phyloP scores from a whole-genome alignment of 257 asterid genomes.

The Ilex aquifolium region DNA sequence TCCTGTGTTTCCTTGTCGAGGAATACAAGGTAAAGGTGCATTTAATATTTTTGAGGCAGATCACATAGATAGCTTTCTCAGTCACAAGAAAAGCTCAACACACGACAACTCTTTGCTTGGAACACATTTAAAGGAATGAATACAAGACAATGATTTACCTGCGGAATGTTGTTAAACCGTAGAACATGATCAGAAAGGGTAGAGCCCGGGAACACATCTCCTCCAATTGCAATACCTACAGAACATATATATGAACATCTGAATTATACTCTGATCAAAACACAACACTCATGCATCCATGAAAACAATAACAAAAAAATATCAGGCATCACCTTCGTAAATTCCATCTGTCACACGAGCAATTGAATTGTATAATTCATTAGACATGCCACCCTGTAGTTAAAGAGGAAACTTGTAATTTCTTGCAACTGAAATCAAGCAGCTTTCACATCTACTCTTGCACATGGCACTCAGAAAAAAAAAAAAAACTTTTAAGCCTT shows the following conservation, averaged over 20 bases:
- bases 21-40: background rate
- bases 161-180: constrained; percentile 96
- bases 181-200: constrained; percentile 98
- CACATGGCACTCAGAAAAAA: constrained; percentile 1
- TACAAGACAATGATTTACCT: constrained; percentile 38
- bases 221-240: constrained; percentile 97
- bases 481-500: background rate
- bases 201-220: constrained; percentile 99
- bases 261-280: constrained; percentile 7
- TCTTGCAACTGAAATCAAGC: constrained; percentile 5
- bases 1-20: no score
- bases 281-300: background rate
- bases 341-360: constrained; percentile 98
- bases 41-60: background rate
- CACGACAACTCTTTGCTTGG: no score
- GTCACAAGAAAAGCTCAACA: no score
- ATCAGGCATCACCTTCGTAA: constrained; percentile 64
- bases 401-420: constrained; percentile 19
- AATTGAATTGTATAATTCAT: constrained; percentile 83
- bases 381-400: constrained; percentile 97
- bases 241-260: constrained; percentile 10
- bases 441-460: constrained; percentile 6
- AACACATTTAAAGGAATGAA: no score
- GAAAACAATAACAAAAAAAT: background rate
- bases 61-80: background rate